phyloP scores from a whole-genome alignment of 805 yeast genomes.

The Candida hispaniensis region DNA sequence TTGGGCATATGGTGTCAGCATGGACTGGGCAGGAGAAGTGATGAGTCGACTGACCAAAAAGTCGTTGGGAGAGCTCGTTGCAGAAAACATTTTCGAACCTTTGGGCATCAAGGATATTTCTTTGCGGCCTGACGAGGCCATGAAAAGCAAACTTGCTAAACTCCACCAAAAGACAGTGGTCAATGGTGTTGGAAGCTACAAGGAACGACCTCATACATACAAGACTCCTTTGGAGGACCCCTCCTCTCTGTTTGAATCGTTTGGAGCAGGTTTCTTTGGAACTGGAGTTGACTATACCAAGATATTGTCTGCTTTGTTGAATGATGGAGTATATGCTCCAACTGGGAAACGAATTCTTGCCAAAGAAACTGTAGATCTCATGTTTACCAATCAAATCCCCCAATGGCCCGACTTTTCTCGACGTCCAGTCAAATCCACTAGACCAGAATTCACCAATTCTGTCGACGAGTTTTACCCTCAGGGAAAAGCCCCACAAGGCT shows the following conservation, averaged over 20 bases:
- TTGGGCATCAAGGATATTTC: slow-evolving; percentile 26
- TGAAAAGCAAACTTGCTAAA: slow-evolving; percentile 21
- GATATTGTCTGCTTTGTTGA: slow-evolving; percentile 34
- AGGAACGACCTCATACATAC: slow-evolving; percentile 2
- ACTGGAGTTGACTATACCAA: slow-evolving; percentile 34
- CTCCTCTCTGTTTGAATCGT: slow-evolving; percentile 22
- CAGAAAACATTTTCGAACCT: slow-evolving; percentile 26
- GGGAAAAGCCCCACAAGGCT: slow-evolving; percentile 24
- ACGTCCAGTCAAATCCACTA: slow-evolving; percentile 18
- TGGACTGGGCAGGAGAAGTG: slow-evolving; percentile 33
- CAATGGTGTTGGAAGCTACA: slow-evolving; percentile 18
- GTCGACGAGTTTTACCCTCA: slow-evolving; percentile 20
- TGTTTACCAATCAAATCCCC: slow-evolving; percentile 31
- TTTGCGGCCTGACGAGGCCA: slow-evolving; percentile 23
- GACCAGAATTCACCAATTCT: slow-evolving; percentile 17
- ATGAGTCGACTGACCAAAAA: slow-evolving; percentile 27
- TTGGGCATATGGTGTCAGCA: slow-evolving; percentile 31
- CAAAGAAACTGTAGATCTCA: slow-evolving; percentile 29
- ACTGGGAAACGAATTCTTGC: slow-evolving; percentile 30
- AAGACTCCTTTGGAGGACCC: too few relatives aligned
- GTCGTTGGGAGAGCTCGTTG: slow-evolving; percentile 23
- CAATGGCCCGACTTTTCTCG: slow-evolving; percentile 23
- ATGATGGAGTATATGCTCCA: slow-evolving; percentile 33
- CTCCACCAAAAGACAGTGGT: slow-evolving; percentile 24
- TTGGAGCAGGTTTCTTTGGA: slow-evolving; percentile 38